Percentiles rank a stretch among this genome's conserved stretches.
These are phyloP conservation scores for Annulohypoxylon nitens DNA, from an alignment of 495 filamentous ascomycete species.

Conservation along the genomic window DNA sequence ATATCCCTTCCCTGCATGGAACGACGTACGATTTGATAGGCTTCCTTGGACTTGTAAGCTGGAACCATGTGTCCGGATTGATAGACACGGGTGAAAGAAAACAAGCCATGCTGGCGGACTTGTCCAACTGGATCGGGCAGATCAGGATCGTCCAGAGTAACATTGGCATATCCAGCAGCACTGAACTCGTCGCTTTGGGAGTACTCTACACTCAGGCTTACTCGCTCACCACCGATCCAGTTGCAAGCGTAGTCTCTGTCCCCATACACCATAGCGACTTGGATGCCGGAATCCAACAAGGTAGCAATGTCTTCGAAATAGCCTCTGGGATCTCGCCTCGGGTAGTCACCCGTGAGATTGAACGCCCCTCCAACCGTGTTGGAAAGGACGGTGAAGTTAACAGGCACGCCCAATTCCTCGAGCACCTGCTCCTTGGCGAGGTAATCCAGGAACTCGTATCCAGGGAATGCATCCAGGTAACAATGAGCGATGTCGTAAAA, in stretches of 20 bases:
- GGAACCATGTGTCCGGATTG: slow-evolving; percentile 73
- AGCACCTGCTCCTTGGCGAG: slow-evolving; percentile 71
- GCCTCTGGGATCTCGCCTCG: slow-evolving; percentile 57
- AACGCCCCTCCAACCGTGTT: slow-evolving; percentile 66
- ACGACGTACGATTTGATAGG: slow-evolving; percentile 60
- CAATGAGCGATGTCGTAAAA: slow-evolving; percentile 71
- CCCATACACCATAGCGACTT: slow-evolving; percentile 75
- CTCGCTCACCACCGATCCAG: slow-evolving; percentile 71
- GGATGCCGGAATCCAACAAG: slow-evolving; percentile 67
- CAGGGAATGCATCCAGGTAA: slow-evolving; percentile 71
- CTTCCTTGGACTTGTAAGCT: slow-evolving; percentile 59
- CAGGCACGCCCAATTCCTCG: slow-evolving; percentile 70
- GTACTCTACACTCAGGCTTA: slow-evolving; percentile 55
- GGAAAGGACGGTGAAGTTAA: slow-evolving; percentile 73
- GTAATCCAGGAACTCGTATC: slow-evolving; percentile 69
- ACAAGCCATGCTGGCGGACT: slow-evolving; percentile 70
- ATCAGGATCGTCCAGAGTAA: slow-evolving; percentile 61
- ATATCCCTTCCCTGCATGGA: slow-evolving; percentile 67
- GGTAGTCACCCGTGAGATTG: slow-evolving; percentile 63
- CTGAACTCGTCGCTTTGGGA: slow-evolving; percentile 58
- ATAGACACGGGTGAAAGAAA: slow-evolving; percentile 71
- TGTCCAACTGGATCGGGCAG: slow-evolving; percentile 62
- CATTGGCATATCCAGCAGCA: slow-evolving; percentile 63
- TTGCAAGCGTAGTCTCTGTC: slow-evolving; percentile 73
- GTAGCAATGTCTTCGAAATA: slow-evolving; percentile 61